Conservation (phyloP, 2,329 filamentous ascomycete genomes). For the Aureobasidium sp. region DNA sequence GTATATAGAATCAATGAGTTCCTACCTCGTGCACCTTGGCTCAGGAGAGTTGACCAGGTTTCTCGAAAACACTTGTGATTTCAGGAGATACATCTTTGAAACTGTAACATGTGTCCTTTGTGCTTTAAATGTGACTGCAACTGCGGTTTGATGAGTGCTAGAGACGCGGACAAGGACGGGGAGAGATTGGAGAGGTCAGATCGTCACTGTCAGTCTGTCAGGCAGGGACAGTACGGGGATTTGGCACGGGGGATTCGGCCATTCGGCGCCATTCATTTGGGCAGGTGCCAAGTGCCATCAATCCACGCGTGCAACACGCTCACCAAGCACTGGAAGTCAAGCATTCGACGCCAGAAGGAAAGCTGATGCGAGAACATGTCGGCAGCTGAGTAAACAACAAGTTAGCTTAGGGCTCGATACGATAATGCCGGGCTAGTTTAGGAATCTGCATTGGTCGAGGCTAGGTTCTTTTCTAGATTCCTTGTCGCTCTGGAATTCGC, state of each 20-base stretch:
- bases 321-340: not conserved
- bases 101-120: not conserved
- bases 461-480: not conserved
- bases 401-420: not conserved
- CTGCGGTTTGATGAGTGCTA: too few relatives aligned
- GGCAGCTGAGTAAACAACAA: not conserved
- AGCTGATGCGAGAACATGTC: not conserved
- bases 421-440: not conserved
- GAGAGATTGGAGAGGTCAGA: not conserved
- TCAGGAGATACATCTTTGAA: not conserved
- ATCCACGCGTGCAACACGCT: not conserved
- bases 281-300: not conserved
- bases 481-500: constrained; percentile 1
- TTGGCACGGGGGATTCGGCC: not conserved
- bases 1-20: not conserved
- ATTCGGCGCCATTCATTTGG: not conserved
- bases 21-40: not conserved
- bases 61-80: not conserved
- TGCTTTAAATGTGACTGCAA: not conserved
- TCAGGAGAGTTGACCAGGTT: not conserved
- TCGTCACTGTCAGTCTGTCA: not conserved
- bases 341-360: not conserved
- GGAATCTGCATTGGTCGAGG: not conserved
- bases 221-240: not conserved
- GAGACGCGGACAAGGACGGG: not conserved